Conservation (phyloP, 805 yeast species). For the Ogataea trehaloabstinens region DNA sequence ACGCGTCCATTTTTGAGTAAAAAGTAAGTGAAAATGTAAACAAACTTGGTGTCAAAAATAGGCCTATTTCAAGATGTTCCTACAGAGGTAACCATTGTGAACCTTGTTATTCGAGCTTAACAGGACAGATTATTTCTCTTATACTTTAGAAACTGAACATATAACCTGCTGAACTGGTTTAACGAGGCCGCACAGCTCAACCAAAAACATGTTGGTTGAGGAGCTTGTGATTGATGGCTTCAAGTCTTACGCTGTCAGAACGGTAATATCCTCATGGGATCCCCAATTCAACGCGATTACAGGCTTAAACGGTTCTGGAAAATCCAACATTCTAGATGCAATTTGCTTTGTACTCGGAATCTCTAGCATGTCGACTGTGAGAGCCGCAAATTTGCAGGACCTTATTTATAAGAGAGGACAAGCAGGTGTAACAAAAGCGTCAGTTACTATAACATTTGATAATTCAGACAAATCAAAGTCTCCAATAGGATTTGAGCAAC, state of each 20-base stretch:
- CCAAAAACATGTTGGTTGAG: constrained; percentile 84
- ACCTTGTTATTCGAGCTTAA: too few relatives aligned
- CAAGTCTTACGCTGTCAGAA: constrained; percentile 95
- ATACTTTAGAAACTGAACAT: too few relatives aligned
- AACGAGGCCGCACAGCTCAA: too few relatives aligned
- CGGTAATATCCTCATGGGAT: constrained; percentile 95
- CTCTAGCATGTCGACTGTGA: constrained; percentile 87
- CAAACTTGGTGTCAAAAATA: too few relatives aligned
- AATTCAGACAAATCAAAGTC: constrained; percentile 71
- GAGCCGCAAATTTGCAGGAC: constrained; percentile 92
- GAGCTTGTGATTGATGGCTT: constrained; percentile 96
- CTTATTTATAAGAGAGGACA: constrained; percentile 96
- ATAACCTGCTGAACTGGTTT: too few relatives aligned
- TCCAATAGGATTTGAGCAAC: constrained; percentile 84
- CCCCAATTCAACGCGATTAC: constrained; percentile 96
- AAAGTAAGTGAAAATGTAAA: too few relatives aligned
- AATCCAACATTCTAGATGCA: constrained; percentile 93
- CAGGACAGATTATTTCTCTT: too few relatives aligned
- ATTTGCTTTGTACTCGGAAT: constrained; percentile 98
- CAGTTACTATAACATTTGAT: constrained; percentile 94
- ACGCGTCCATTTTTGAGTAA: too few relatives aligned
- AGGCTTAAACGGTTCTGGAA: constrained; percentile 96
- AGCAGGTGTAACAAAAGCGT: constrained; percentile 96
- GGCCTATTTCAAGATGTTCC: too few relatives aligned
- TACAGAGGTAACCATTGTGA: too few relatives aligned